Evolutionary conservation across 192 early-diverging fungal genomes (phyloP).

Genomic region (Kappamyces sp.): DNA sequence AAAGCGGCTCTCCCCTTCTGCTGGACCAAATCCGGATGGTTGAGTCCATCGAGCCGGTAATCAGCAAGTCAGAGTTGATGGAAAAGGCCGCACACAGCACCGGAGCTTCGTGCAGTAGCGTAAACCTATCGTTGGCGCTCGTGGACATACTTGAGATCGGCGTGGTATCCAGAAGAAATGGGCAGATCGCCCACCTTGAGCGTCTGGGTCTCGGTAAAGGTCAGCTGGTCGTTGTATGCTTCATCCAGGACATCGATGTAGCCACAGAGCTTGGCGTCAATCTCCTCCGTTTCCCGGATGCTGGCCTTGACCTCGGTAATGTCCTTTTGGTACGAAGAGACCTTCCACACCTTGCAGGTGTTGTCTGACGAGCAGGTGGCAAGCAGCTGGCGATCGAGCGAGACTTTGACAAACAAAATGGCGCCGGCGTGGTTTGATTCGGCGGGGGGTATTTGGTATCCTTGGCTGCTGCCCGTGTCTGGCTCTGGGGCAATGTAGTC

Average conservation of each 20-base stretch:
- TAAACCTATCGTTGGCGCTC: constrained; percentile 24
- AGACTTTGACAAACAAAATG: constrained; percentile 36
- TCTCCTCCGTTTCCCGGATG: constrained; percentile 21
- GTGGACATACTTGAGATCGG: constrained; percentile 27
- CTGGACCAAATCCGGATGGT: constrained; percentile 53
- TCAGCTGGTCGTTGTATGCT: constrained; percentile 30
- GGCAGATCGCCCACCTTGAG: constrained; percentile 43
- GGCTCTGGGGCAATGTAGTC: constrained; percentile 48
- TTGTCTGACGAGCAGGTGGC: constrained; percentile 46
- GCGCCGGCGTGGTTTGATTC: constrained; percentile 45
- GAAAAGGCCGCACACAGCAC: constrained; percentile 43
- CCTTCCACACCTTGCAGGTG: constrained; percentile 54
- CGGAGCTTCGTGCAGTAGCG: constrained; percentile 50
- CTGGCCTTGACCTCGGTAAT: constrained; percentile 32
- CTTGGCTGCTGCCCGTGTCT: constrained; percentile 23
- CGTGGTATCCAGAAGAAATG: constrained; percentile 45
- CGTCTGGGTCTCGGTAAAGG: constrained; percentile 23
- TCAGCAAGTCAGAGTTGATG: constrained; percentile 35
- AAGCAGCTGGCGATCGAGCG: constrained; percentile 38
- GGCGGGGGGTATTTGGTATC: constrained; percentile 30
- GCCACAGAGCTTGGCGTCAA: constrained; percentile 21
- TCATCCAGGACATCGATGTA: constrained; percentile 38
- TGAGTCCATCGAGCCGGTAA: constrained; percentile 53
- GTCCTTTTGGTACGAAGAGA: constrained; percentile 45
- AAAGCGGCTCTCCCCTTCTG: constrained; percentile 50